Evolutionary conservation across 208 protist genomes (phyloP).

Genomic region (Crithidia brevicula): DNA sequence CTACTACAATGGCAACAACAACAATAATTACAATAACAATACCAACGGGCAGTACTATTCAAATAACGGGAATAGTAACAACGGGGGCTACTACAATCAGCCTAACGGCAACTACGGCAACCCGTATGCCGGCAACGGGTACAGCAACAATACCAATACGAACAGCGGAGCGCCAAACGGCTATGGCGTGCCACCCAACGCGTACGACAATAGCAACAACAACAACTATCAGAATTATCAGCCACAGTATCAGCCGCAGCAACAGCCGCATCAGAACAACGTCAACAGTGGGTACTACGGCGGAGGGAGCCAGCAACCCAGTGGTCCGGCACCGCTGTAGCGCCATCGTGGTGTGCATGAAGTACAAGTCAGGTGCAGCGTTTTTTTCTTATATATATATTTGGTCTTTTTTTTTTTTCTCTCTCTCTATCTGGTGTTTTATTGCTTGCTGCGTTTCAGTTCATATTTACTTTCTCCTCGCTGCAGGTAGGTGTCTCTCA

Average conservation of each 20-base stretch:
- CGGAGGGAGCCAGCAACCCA: neutral
- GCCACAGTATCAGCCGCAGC: slow-evolving; percentile 8
- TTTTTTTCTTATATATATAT: neutral
- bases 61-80: neutral
- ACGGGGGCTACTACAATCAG: slow-evolving; percentile 1
- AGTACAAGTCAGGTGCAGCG: too few species aligned
- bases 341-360: too few species aligned
- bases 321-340: slow-evolving; percentile 3
- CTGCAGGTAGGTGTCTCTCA: too few species aligned
- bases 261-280: neutral
- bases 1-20: slow-evolving; percentile 12
- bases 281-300: neutral
- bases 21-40: slow-evolving; percentile 10
- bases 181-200: slow-evolving; percentile 24
- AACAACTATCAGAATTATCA: slow-evolving; percentile 10
- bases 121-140: slow-evolving; percentile 1
- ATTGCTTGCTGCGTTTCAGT: neutral
- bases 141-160: slow-evolving; percentile 5
- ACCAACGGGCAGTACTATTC: neutral
- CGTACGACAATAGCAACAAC: slow-evolving; percentile 7
- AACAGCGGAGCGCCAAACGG: neutral
- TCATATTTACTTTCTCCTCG: too few species aligned
- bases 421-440: neutral
- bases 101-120: slow-evolving; percentile 2
- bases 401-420: slow-evolving; percentile 21